Percentiles rank a stretch among this genome's conserved stretches.
Evolutionary conservation across 352 stramenopile species (phyloP).

Genomic region (Pythium guiyangense): DNA sequence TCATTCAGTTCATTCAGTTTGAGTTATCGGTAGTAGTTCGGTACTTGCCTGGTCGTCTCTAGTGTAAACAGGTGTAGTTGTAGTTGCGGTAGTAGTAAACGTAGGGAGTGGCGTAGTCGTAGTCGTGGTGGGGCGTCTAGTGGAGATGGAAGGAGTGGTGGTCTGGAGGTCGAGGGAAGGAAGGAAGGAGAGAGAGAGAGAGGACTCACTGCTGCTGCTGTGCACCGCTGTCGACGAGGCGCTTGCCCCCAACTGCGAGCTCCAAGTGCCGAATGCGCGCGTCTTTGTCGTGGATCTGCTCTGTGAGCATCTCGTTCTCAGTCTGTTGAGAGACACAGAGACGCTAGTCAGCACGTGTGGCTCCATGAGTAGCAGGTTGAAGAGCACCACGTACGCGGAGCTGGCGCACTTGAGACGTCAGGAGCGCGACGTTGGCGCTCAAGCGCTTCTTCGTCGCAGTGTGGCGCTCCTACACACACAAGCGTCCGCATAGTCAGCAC

Average conservation of each 20-base stretch:
- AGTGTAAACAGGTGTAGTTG: not conserved
- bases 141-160: too few relatives aligned
- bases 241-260: constrained; percentile 36
- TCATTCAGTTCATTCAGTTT: constrained; percentile 1
- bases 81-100: not conserved
- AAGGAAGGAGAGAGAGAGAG: too few relatives aligned
- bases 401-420: constrained; percentile 28
- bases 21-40: not conserved
- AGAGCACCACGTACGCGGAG: constrained; percentile 22
- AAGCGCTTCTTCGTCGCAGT: constrained; percentile 33
- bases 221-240: constrained; percentile 17
- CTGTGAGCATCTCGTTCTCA: constrained; percentile 42
- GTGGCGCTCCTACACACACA: constrained; percentile 29
- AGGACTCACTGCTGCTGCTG: not conserved
- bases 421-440: constrained; percentile 18
- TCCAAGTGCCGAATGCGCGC: constrained; percentile 49
- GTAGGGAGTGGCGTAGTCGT: not conserved
- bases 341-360: not conserved
- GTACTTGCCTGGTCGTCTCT: constrained; percentile 8
- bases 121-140: too few relatives aligned
- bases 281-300: constrained; percentile 29
- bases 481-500: not conserved
- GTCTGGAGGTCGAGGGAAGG: too few relatives aligned
- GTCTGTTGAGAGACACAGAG: constrained; percentile 8
- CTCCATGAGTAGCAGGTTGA: not conserved